phyloP scores from a whole-genome alignment of 257 asterid species.

The Capsicum rhomboideum region DNA sequence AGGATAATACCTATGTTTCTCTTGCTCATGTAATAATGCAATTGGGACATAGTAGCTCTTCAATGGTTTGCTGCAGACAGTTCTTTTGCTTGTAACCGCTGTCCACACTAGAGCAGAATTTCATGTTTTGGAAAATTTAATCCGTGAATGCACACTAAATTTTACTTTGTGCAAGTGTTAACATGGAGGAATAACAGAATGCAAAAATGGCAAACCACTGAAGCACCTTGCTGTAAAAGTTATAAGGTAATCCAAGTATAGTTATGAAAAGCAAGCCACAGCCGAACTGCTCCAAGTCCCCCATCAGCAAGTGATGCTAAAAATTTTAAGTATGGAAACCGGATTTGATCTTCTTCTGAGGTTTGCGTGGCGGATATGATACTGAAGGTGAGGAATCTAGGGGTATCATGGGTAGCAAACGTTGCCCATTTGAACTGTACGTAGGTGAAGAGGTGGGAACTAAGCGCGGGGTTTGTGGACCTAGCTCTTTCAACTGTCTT shows the following conservation, averaged over 20 bases:
- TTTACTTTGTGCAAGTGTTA: background rate
- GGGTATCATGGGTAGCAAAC: constrained; percentile 13
- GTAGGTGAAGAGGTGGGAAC: constrained; percentile 6
- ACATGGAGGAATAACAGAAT: background rate
- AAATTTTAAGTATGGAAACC: constrained; percentile 6
- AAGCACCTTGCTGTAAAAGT: background rate
- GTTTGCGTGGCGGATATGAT: background rate
- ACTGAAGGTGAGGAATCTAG: constrained; percentile 51
- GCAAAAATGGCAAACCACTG: background rate
- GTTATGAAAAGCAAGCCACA: background rate
- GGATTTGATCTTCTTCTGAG: constrained; percentile 24
- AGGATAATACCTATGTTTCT: background rate
- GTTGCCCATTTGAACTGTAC: background rate
- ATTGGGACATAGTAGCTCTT: background rate
- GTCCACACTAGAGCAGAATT: background rate
- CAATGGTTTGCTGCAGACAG: background rate
- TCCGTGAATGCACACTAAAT: background rate
- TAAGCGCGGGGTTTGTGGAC: constrained; percentile 20
- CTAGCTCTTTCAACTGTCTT: constrained; percentile 12
- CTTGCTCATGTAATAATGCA: background rate
- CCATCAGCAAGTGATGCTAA: background rate
- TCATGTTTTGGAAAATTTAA: background rate
- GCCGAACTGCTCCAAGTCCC: background rate
- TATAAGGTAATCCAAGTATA: background rate
- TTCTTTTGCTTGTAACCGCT: background rate